phyloP scores from a whole-genome alignment of 1,284 basidiomycete genomes.

The Ceratobasidium sp. region DNA sequence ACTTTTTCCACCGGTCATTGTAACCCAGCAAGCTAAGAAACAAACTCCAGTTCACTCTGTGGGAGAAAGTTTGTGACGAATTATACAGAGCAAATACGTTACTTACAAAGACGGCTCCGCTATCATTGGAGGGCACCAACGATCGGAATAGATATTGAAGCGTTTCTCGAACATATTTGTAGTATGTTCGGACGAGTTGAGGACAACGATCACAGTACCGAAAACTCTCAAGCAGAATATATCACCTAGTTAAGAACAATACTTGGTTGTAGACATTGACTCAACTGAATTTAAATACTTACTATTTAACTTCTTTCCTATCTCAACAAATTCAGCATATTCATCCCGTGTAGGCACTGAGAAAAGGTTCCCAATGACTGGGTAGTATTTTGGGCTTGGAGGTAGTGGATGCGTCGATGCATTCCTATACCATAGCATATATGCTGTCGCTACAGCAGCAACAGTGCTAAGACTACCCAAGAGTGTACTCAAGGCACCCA shows the following conservation, averaged over 20 bases:
- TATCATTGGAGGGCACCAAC: constrained; percentile 8
- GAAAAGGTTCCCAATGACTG: constrained; percentile 1
- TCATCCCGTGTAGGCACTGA: background rate
- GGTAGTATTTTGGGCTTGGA: constrained; percentile 26
- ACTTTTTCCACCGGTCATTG: constrained; percentile 33
- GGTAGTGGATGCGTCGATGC: background rate
- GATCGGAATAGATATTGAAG: constrained; percentile 31
- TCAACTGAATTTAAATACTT: background rate
- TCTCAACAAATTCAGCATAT: background rate
- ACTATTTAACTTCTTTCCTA: background rate
- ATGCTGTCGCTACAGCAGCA: background rate
- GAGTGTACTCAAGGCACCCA: background rate
- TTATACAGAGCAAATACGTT: background rate
- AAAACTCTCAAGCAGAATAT: constrained; percentile 19
- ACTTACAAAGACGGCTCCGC: constrained; percentile 33
- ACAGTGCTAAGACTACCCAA: background rate
- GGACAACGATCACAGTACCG: constrained; percentile 24
- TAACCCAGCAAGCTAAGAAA: constrained; percentile 10
- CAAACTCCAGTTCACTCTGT: constrained; percentile 23
- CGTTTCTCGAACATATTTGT: constrained; percentile 38
- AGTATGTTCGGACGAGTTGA: constrained; percentile 21
- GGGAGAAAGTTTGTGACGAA: background rate
- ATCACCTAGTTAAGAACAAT: constrained; percentile 6
- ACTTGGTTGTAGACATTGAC: background rate
- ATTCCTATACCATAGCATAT: background rate